Percentiles rank a stretch among this genome's conserved stretches.
These are phyloP conservation scores for Nymphaea thermarum DNA, from an alignment of 164 flowering plant species.

Conservation along the genomic window DNA sequence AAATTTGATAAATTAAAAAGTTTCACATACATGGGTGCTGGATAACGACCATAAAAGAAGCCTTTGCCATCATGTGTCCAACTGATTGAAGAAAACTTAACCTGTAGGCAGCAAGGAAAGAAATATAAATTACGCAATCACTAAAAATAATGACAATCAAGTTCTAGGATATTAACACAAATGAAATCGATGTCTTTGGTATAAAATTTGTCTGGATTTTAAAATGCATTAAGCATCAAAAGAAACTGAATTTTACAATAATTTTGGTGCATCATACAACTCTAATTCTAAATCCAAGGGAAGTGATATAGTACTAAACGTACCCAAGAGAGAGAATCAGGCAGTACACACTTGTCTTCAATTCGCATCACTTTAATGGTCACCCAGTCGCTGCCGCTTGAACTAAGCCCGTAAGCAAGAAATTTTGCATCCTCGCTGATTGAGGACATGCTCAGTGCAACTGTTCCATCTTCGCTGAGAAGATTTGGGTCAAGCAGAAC, in stretches of 20 bases:
- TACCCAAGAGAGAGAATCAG: conserved; percentile 80
- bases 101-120: conserved; percentile 33
- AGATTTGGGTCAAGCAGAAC: conserved; percentile 89
- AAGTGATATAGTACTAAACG: conserved; percentile 5
- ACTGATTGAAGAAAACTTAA: conserved; percentile 65
- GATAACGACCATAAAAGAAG: conserved; percentile 86
- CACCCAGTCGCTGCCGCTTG: conserved; percentile 98
- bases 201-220: no score
- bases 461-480: conserved; percentile 94
- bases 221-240: no score
- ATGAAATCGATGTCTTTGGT: no score
- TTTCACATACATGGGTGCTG: conserved; percentile 70
- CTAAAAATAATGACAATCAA: background rate
- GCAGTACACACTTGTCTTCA: conserved; percentile 48
- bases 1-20: background rate
- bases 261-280: no score
- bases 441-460: conserved; percentile 35
- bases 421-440: conserved; percentile 88
- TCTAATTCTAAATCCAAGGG: no score
- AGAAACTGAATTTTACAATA: no score
- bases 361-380: conserved; percentile 79
- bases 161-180: background rate
- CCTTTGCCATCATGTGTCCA: conserved; percentile 97
- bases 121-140: background rate
- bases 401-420: conserved; percentile 79